These are phyloP conservation scores for Kazachstania martiniae DNA, from an alignment of 805 yeast genomes.

Conservation along the genomic window DNA sequence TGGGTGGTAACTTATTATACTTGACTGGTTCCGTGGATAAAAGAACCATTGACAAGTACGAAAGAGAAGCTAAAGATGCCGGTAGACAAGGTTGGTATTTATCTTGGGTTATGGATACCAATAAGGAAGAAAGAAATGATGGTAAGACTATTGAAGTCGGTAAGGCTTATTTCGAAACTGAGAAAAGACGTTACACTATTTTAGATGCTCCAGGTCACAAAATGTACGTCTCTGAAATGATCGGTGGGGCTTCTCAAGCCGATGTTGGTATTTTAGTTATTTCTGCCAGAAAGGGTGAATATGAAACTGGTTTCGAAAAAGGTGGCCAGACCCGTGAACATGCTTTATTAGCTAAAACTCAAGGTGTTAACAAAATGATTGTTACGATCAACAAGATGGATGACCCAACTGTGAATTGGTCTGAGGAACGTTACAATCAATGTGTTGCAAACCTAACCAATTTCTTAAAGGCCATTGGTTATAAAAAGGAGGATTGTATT, in stretches of 20 bases:
- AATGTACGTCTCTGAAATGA: conserved; percentile 97
- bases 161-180: conserved; percentile 95
- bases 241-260: conserved; percentile 99
- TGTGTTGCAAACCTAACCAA: conserved; percentile 73
- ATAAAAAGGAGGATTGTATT: conserved; percentile 71
- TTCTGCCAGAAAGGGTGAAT: conserved; percentile 98
- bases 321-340: conserved; percentile 99
- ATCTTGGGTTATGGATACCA: conserved; percentile 99
- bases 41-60: conserved; percentile 96
- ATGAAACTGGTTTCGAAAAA: conserved; percentile 97
- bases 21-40: conserved; percentile 96
- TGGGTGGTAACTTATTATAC: conserved; percentile 95
- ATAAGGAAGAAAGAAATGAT: conserved; percentile 96
- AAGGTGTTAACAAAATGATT: conserved; percentile 89
- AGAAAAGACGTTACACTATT: conserved; percentile 93
- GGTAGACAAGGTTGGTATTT: conserved; percentile 99
- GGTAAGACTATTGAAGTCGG: conserved; percentile 99
- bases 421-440: conserved; percentile 90
- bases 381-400: conserved; percentile 98
- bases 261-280: conserved; percentile 96
- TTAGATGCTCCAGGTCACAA: conserved; percentile 99
- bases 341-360: conserved; percentile 93
- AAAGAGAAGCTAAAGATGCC: conserved; percentile 97
- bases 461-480: conserved; percentile 84
- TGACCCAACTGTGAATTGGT: conserved; percentile 94